Conservation (phyloP, 1,284 basidiomycete genomes). For the Trametes polyzona region DNA sequence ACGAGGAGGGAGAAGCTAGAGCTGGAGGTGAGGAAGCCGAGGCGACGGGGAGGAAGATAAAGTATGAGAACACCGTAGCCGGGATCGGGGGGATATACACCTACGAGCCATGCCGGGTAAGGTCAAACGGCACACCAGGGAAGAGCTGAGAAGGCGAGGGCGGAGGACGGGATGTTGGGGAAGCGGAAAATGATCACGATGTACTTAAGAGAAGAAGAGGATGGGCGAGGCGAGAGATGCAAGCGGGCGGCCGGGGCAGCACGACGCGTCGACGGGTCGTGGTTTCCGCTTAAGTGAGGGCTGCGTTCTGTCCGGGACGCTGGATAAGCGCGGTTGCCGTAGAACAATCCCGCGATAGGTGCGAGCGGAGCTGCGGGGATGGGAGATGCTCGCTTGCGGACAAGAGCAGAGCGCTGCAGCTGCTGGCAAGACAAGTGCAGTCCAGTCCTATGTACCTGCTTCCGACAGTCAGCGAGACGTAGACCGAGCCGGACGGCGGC, state of each 20-base stretch:
- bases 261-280: slow-evolving; percentile 3
- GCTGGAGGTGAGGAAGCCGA: not conserved
- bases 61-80: not conserved
- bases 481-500: not conserved
- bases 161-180: not conserved
- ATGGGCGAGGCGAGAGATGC: slow-evolving; percentile 3
- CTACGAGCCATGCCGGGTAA: slow-evolving; percentile 9
- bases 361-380: not conserved
- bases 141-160: not conserved
- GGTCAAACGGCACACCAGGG: not conserved
- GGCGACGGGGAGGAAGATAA: not conserved
- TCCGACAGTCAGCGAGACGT: slow-evolving; percentile 1
- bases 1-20: slow-evolving; percentile 6
- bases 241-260: not conserved
- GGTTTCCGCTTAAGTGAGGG: slow-evolving; percentile 11
- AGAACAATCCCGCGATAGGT: not conserved
- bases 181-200: not conserved
- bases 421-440: not conserved
- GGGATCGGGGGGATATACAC: slow-evolving; percentile 1
- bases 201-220: too few relatives aligned
- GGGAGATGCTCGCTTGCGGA: too few relatives aligned
- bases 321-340: slow-evolving; percentile 2
- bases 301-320: slow-evolving; percentile 4
- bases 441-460: not conserved
- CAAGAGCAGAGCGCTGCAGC: too few relatives aligned